Evolutionary conservation across 352 stramenopile species (phyloP).

Genomic region (Halophytophthora batemanensis): DNA sequence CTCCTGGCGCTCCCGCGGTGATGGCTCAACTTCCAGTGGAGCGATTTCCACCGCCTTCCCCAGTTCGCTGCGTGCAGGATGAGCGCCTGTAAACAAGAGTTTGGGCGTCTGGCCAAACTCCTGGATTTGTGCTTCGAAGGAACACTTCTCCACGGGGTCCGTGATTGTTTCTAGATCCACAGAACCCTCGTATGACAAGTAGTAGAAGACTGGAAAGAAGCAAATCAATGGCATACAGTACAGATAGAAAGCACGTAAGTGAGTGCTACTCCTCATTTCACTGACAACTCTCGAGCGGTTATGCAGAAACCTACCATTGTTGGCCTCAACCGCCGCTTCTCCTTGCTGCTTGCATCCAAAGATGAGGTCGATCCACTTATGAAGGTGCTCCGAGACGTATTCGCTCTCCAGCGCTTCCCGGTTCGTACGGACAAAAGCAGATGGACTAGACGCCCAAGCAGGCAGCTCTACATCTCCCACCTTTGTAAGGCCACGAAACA

Average conservation of each 20-base stretch:
- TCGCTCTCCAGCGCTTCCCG: slow-evolving; percentile 75
- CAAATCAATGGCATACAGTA: not conserved
- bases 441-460: slow-evolving; percentile 89
- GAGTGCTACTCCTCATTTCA: not conserved
- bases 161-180: slow-evolving; percentile 84
- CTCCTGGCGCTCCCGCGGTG: slow-evolving; percentile 27
- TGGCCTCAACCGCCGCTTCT: slow-evolving; percentile 62
- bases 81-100: slow-evolving; percentile 62
- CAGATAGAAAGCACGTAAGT: slow-evolving; percentile 1
- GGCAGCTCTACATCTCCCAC: slow-evolving; percentile 95
- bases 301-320: slow-evolving; percentile 64
- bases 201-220: slow-evolving; percentile 78
- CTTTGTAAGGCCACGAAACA: too few species aligned
- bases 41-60: slow-evolving; percentile 54
- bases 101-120: slow-evolving; percentile 91
- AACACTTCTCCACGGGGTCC: slow-evolving; percentile 91
- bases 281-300: not conserved
- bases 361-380: slow-evolving; percentile 85
- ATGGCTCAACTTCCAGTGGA: slow-evolving; percentile 37
- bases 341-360: slow-evolving; percentile 79
- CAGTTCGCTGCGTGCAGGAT: slow-evolving; percentile 66
- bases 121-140: slow-evolving; percentile 92
- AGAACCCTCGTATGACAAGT: slow-evolving; percentile 85
- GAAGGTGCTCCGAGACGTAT: slow-evolving; percentile 64
- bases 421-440: slow-evolving; percentile 73